Conservation (phyloP, 176 grass and related monocot genomes). For the Elymus sibiricus region DNA sequence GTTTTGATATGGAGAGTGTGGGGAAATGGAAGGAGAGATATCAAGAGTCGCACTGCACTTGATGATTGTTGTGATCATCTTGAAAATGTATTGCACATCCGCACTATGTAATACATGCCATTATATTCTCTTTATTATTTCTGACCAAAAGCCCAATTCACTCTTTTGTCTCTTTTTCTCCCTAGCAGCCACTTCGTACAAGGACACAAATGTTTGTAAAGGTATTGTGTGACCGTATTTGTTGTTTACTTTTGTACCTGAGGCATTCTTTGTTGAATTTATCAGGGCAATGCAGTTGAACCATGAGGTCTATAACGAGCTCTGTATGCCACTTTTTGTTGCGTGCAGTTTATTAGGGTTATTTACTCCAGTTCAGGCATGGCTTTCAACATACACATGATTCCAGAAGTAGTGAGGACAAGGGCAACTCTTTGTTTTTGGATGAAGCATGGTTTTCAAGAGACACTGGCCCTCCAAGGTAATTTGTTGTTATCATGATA, state of each 20-base stretch:
- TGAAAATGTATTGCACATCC: not conserved
- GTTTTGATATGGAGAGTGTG: not conserved
- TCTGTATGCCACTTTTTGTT: not conserved
- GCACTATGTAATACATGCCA: not conserved
- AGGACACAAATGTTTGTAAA: slow-evolving; percentile 73
- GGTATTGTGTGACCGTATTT: slow-evolving; percentile 43
- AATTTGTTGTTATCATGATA: slow-evolving; percentile 27
- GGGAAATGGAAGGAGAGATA: not conserved
- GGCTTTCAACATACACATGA: slow-evolving; percentile 59
- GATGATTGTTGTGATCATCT: not conserved
- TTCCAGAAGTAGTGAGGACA: slow-evolving; percentile 19
- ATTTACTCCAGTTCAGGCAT: slow-evolving; percentile 74
- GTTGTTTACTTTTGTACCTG: not conserved
- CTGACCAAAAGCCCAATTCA: not conserved
- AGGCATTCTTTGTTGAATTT: slow-evolving; percentile 20
- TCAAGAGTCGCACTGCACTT: not conserved
- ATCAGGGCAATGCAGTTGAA: not conserved
- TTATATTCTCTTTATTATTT: not conserved
- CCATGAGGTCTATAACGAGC: not conserved
- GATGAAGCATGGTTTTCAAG: slow-evolving; percentile 89
- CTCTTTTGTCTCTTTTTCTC: slow-evolving; percentile 20
- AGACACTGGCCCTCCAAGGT: slow-evolving; percentile 81
- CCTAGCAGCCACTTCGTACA: slow-evolving; percentile 75
- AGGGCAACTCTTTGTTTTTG: slow-evolving; percentile 51
- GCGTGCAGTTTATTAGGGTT: slow-evolving; percentile 72